phyloP scores from a whole-genome alignment of 2,329 filamentous ascomycete species.

The Epichloe coenophiala region DNA sequence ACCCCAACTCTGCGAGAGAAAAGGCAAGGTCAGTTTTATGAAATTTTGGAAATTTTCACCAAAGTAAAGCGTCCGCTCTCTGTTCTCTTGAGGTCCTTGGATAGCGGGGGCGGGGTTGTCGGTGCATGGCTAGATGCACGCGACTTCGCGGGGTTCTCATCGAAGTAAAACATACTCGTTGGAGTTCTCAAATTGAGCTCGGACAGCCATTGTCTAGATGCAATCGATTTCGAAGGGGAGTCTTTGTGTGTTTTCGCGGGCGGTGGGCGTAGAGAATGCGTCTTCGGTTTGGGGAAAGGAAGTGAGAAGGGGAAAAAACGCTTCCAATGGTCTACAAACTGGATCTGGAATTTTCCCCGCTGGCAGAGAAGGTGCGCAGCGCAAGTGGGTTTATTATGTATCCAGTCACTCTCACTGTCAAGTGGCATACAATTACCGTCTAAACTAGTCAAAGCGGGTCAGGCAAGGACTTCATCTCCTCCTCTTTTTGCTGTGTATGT shows the following conservation, averaged over 20 bases:
- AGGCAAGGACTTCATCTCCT: too few species aligned
- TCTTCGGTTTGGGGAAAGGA: not conserved
- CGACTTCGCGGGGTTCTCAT: not conserved
- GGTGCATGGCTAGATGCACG: not conserved
- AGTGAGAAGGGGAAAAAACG: not conserved
- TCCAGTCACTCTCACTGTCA: not conserved
- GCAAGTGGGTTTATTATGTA: not conserved
- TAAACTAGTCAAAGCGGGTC: too few species aligned
- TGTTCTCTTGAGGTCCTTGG: not conserved
- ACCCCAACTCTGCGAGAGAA: constrained; percentile 64
- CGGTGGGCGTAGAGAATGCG: not conserved
- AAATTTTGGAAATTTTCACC: not conserved
- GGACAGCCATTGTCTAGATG: constrained; percentile 44
- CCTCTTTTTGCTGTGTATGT: too few species aligned
- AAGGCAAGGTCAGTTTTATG: not conserved
- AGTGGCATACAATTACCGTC: too few species aligned
- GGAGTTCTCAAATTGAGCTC: constrained; percentile 75
- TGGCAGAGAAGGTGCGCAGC: not conserved
- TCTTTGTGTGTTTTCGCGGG: not conserved
- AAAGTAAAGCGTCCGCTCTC: not conserved
- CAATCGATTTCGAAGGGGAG: not conserved
- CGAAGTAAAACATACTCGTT: constrained; percentile 57
- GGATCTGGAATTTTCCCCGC: constrained; percentile 1
- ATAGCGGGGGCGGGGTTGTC: constrained; percentile 15
- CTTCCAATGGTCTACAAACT: not conserved